Evolutionary conservation across 768 basidiomycete species (phyloP).

Genomic region (Boletellus emodensis): DNA sequence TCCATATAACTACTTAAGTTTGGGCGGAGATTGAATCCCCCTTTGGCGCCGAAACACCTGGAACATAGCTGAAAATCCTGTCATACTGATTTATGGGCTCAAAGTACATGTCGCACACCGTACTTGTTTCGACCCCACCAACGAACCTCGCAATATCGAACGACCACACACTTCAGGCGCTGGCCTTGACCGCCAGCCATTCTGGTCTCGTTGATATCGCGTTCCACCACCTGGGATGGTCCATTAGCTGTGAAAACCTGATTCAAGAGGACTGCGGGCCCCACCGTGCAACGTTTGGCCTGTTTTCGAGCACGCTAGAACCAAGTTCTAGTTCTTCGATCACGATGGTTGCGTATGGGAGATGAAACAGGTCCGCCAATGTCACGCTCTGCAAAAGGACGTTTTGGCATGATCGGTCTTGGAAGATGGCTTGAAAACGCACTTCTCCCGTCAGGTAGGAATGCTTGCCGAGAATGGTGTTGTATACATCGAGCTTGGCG

Average conservation of each 20-base stretch:
- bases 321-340: conserved; percentile 22
- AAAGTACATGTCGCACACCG: too few relatives aligned
- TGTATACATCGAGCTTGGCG: conserved; percentile 47
- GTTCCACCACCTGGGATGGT: conserved; percentile 47
- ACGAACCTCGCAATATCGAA: not conserved
- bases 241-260: not conserved
- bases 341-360: conserved; percentile 36
- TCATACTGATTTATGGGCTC: too few relatives aligned
- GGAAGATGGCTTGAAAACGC: conserved; percentile 8
- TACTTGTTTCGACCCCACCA: too few relatives aligned
- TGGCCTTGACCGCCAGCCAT: conserved; percentile 45
- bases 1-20: too few relatives aligned
- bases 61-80: too few relatives aligned
- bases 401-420: not conserved
- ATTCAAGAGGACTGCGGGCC: too few relatives aligned
- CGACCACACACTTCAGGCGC: conserved; percentile 14
- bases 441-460: conserved; percentile 57
- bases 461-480: conserved; percentile 49
- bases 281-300: conserved; percentile 29
- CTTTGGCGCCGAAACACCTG: too few relatives aligned
- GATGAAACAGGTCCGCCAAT: conserved; percentile 44
- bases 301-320: conserved; percentile 18
- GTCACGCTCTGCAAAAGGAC: conserved; percentile 34
- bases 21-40: too few relatives aligned
- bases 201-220: conserved; percentile 43